Evolutionary conservation across 176 grass and related monocot species (phyloP).

Genomic region (Musa acuminata): DNA sequence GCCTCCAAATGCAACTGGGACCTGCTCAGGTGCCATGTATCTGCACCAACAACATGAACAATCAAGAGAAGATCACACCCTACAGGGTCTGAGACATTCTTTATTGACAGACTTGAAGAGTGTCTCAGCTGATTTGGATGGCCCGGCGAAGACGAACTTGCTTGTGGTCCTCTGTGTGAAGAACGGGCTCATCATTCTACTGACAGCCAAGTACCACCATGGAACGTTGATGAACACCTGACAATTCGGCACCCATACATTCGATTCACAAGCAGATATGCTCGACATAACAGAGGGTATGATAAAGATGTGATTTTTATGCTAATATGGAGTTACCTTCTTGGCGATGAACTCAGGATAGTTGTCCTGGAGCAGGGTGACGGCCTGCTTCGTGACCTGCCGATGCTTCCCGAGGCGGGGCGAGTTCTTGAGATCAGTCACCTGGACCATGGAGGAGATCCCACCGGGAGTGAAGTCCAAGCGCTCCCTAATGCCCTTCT

Average conservation of each 20-base stretch:
- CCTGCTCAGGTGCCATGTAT: constrained; percentile 82
- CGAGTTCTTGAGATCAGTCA: constrained; percentile 93
- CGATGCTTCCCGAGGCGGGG: constrained; percentile 91
- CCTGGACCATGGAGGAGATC: constrained; percentile 87
- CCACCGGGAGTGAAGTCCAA: constrained; percentile 72
- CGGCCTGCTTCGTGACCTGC: constrained; percentile 59
- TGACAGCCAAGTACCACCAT: constrained; percentile 93
- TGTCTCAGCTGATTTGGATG: constrained; percentile 75
- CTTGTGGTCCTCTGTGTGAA: constrained; percentile 88
- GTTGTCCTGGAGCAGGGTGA: constrained; percentile 84
- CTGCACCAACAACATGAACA: constrained; percentile 21
- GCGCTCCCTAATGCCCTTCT: constrained; percentile 68
- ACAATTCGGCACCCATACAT: constrained; percentile 6
- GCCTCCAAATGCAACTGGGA: constrained; percentile 84
- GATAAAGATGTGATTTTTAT: no score
- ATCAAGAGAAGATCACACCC: background rate
- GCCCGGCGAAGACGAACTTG: constrained; percentile 90
- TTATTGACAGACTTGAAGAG: constrained; percentile 54
- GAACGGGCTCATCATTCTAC: constrained; percentile 88
- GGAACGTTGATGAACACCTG: constrained; percentile 98
- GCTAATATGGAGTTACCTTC: constrained; percentile 40
- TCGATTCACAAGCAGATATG: background rate
- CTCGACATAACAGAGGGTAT: background rate
- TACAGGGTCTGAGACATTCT: no score
- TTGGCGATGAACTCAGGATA: constrained; percentile 98